Percentiles rank a stretch among this genome's conserved stretches.
phyloP scores from a whole-genome alignment of 495 filamentous ascomycete genomes.

The Penicillium desertorum region DNA sequence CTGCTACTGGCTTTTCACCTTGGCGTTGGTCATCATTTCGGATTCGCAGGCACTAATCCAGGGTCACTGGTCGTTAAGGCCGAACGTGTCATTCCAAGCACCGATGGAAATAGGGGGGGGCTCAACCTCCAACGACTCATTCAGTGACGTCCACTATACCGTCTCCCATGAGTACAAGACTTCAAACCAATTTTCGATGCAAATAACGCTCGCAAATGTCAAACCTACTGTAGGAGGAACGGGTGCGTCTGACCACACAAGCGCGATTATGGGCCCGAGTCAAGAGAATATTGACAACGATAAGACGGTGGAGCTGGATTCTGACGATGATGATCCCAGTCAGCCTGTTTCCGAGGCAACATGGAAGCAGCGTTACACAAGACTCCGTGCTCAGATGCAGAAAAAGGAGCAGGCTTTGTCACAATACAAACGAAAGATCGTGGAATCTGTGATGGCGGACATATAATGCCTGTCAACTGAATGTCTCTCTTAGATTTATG shows the following conservation, averaged over 20 bases:
- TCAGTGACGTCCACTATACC: slow-evolving; percentile 20
- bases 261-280: slow-evolving; percentile 10
- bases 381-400: slow-evolving; percentile 49
- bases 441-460: slow-evolving; percentile 58
- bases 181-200: slow-evolving; percentile 30
- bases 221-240: slow-evolving; percentile 17
- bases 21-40: slow-evolving; percentile 42
- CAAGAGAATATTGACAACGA: slow-evolving; percentile 25
- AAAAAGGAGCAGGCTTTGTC: slow-evolving; percentile 52
- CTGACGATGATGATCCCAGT: slow-evolving; percentile 33
- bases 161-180: slow-evolving; percentile 36
- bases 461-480: slow-evolving; percentile 26
- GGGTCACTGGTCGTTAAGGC: slow-evolving; percentile 28
- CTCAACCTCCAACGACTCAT: background rate
- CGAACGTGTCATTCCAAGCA: slow-evolving; percentile 10
- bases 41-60: slow-evolving; percentile 26
- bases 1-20: slow-evolving; percentile 38
- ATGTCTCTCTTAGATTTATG: slow-evolving; percentile 1
- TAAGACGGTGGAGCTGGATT: slow-evolving; percentile 30
- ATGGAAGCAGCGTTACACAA: slow-evolving; percentile 49
- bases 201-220: slow-evolving; percentile 32
- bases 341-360: slow-evolving; percentile 31
- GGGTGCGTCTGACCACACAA: slow-evolving; percentile 15
- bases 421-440: slow-evolving; percentile 52
- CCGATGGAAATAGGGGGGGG: background rate